Percentiles rank a stretch among this genome's conserved stretches.
These are phyloP conservation scores for Rhizophora apiculata DNA, from an alignment of 345 rosid genomes.

Conservation along the genomic window DNA sequence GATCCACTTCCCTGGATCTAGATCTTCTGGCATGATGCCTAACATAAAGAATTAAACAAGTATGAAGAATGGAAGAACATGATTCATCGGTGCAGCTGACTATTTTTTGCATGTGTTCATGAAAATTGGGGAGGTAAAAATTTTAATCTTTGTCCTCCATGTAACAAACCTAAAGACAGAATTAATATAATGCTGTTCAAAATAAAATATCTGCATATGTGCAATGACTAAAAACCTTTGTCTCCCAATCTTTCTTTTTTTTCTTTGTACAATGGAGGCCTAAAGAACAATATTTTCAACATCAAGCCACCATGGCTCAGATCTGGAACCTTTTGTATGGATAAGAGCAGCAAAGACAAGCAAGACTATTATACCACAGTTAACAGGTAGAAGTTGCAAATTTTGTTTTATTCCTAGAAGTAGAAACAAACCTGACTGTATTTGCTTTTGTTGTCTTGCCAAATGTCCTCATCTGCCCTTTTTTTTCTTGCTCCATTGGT, in stretches of 20 bases:
- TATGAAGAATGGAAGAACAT: background rate
- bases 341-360: background rate
- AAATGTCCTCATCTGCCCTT: slow-evolving; percentile 28
- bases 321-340: no score
- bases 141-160: no score
- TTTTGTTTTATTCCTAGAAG: background rate
- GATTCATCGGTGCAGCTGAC: no score
- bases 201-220: no score
- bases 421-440: slow-evolving; percentile 37
- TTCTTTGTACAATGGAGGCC: no score
- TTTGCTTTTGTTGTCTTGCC: slow-evolving; percentile 29
- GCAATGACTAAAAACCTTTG: no score
- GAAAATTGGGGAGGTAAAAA: background rate
- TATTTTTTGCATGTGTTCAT: background rate
- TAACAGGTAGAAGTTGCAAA: background rate
- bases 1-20: slow-evolving; percentile 40
- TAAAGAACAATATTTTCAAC: no score
- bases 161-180: no score
- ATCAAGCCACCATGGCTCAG: no score
- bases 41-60: slow-evolving; percentile 17
- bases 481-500: slow-evolving; percentile 35
- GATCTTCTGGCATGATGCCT: slow-evolving; percentile 53
- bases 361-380: background rate
- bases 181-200: no score
- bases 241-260: no score